Base-by-base conservation (phyloP, 2,329 filamentous ascomycete species). In the Alternaria dauci region DNA sequence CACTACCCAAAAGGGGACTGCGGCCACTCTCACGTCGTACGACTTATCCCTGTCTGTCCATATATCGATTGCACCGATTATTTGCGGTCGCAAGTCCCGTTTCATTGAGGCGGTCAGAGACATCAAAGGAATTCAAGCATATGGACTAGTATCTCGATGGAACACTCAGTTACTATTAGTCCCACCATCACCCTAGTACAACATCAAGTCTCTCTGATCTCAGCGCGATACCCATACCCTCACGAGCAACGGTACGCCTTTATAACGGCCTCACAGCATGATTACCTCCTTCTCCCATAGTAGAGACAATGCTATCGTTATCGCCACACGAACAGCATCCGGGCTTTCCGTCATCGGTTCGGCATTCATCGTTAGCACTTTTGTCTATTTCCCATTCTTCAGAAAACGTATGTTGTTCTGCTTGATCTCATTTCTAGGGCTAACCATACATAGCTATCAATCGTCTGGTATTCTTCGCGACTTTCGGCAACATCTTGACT, bases 381-480 rank as follows among this genome's bases (percentile, higher is more conserved):
- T 94, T 72, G 79, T 86, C 30, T 77, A 79, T n/a, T 91, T 89
- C 32, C 84, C 83, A 16, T 84, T 85, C 5, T 95, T 95, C 74
- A 90, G 91, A 71, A 94, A 93, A 73, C 91, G 60, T 61, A 39
- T 34, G 56, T 50, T 30, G 12, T 12, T 25, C 42, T 46, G 18
- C 28, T 11, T 39, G 2, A 7, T 8, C 26, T 3, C 23, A 30
- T 5, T 2, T 41, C 30, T 25, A 26, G 11, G 5, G 43, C 36
- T 64, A 26, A 64, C 18, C 2, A 25, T 23, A 5, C 18, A 11
- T 25, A 63, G 56, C 92, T n/a, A 93, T 95, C 80, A 95, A 95
- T 73, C 85, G 92, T 18, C 84, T 96, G 0, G 89, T 94, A 9
- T 94, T 96, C 76, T 95, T 91, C 75, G 92, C 92, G 7, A 91